Conservation (phyloP, 768 basidiomycete species). For the Cystofilobasidium bisporidii region DNA sequence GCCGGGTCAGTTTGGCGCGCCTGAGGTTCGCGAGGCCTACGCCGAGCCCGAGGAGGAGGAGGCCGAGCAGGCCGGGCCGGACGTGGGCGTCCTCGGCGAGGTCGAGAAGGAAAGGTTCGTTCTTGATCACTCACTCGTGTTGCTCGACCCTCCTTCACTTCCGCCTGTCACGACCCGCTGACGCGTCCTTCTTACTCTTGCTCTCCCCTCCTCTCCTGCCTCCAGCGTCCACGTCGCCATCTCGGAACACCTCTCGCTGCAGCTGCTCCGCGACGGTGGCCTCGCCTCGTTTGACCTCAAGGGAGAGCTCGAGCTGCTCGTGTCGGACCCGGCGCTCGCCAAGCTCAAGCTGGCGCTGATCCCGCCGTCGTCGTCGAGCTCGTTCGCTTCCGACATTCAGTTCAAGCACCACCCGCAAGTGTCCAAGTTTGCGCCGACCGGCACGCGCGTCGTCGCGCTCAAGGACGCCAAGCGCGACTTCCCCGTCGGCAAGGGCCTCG, state of each 20-base stretch:
- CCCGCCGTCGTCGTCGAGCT: slow-evolving; percentile 44
- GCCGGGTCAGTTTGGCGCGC: slow-evolving; percentile 34
- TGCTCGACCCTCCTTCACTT: neutral
- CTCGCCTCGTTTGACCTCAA: slow-evolving; percentile 80
- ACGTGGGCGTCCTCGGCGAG: slow-evolving; percentile 48
- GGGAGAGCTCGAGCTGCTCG: slow-evolving; percentile 86
- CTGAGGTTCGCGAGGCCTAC: slow-evolving; percentile 46
- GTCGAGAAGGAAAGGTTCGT: slow-evolving; percentile 67
- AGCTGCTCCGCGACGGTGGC: slow-evolving; percentile 81
- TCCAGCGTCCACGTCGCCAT: slow-evolving; percentile 79
- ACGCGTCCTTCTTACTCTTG: neutral
- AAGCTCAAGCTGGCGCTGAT: slow-evolving; percentile 59
- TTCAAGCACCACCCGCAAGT: slow-evolving; percentile 98
- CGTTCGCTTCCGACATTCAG: slow-evolving; percentile 62
- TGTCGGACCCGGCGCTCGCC: slow-evolving; percentile 63
- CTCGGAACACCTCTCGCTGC: slow-evolving; percentile 70
- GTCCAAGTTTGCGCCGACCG: slow-evolving; percentile 61
- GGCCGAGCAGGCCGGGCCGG: slow-evolving; percentile 11
- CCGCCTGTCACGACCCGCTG: too few relatives aligned
- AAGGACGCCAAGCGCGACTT: slow-evolving; percentile 75
- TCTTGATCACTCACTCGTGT: neutral
- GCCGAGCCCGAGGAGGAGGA: slow-evolving; percentile 34
- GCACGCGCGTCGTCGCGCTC: slow-evolving; percentile 57
- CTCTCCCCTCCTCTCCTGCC: neutral
- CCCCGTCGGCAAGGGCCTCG: slow-evolving; percentile 72